phyloP scores from a whole-genome alignment of 2,329 filamentous ascomycete species.

The Paraphoma chrysanthemicola region DNA sequence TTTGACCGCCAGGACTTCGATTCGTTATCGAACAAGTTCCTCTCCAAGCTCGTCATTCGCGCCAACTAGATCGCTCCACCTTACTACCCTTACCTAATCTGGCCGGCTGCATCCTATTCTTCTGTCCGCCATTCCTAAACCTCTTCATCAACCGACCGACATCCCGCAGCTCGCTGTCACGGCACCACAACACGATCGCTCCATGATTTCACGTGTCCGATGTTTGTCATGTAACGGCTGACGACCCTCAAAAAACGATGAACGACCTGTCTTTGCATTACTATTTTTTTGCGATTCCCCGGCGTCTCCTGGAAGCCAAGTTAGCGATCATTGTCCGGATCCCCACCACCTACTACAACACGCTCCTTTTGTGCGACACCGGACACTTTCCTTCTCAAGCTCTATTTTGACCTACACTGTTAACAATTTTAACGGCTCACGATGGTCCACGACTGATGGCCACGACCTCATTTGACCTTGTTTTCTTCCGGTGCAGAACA shows the following conservation, averaged over 20 bases:
- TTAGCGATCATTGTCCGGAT: slow-evolving; percentile 34
- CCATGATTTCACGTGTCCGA: slow-evolving; percentile 40
- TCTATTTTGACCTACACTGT: slow-evolving; percentile 13
- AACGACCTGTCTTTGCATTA: slow-evolving; percentile 32
- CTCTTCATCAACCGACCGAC: slow-evolving; percentile 35
- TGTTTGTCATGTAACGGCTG: slow-evolving; percentile 42
- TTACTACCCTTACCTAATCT: slow-evolving; percentile 20
- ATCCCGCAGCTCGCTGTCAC: slow-evolving; percentile 33
- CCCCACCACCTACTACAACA: slow-evolving; percentile 37
- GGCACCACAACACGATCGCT: slow-evolving; percentile 21
- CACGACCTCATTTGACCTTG: slow-evolving; percentile 22
- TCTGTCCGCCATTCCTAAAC: slow-evolving; percentile 16
- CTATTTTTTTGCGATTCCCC: slow-evolving; percentile 45
- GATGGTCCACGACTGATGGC: slow-evolving; percentile 36
- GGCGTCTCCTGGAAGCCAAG: slow-evolving; percentile 43
- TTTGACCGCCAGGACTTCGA: slow-evolving; percentile 95
- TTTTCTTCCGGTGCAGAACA: slow-evolving; percentile 15
- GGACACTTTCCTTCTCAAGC: slow-evolving; percentile 31
- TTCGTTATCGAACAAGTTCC: slow-evolving; percentile 94
- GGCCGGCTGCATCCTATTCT: slow-evolving; percentile 25
- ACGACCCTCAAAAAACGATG: slow-evolving; percentile 43
- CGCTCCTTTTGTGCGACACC: slow-evolving; percentile 33
- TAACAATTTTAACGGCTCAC: slow-evolving; percentile 30
- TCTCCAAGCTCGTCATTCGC: slow-evolving; percentile 94
- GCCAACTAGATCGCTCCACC: slow-evolving; percentile 68